These are phyloP conservation scores for Phytophthora rubi DNA, from an alignment of 352 stramenopile genomes.

Conservation along the genomic window DNA sequence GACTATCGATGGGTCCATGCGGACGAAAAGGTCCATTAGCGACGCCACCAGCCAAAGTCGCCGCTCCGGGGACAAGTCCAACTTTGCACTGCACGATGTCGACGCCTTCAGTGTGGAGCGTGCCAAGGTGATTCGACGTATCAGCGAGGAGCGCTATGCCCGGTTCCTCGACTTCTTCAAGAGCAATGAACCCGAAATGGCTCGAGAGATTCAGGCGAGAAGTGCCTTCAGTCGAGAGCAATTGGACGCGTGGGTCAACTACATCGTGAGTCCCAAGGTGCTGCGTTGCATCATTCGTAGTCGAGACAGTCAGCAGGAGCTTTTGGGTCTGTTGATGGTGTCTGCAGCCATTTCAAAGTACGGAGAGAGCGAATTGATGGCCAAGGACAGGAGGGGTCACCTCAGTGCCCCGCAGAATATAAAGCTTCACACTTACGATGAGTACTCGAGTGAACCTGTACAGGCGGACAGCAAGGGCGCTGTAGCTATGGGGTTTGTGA, in stretches of 20 bases:
- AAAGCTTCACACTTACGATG: constrained; percentile 40
- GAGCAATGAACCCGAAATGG: constrained; percentile 41
- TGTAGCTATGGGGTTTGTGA: constrained; percentile 44
- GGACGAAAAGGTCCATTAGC: constrained; percentile 29
- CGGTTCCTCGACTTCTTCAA: constrained; percentile 51
- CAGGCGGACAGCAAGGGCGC: constrained; percentile 16
- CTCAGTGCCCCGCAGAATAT: constrained; percentile 39
- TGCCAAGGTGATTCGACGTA: constrained; percentile 31
- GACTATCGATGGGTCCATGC: constrained; percentile 31
- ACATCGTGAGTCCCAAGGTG: constrained; percentile 45
- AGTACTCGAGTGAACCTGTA: constrained; percentile 20
- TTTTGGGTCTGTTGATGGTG: constrained; percentile 46
- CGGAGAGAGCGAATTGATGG: constrained; percentile 38
- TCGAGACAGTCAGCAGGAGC: constrained; percentile 28
- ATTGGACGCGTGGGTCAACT: constrained; percentile 43
- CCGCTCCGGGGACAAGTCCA: constrained; percentile 5
- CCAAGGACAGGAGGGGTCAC: constrained; percentile 42
- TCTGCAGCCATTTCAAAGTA: constrained; percentile 48
- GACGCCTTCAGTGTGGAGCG: constrained; percentile 35
- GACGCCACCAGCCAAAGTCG: constrained; percentile 19
- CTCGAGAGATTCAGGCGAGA: constrained; percentile 39
- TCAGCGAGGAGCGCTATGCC: constrained; percentile 34
- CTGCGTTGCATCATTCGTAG: constrained; percentile 25
- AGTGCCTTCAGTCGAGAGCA: constrained; percentile 32
- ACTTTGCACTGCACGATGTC: constrained; percentile 36